Evolutionary conservation across 2,329 filamentous ascomycete species (phyloP).

Genomic region (Pyrenochaeta sp.): DNA sequence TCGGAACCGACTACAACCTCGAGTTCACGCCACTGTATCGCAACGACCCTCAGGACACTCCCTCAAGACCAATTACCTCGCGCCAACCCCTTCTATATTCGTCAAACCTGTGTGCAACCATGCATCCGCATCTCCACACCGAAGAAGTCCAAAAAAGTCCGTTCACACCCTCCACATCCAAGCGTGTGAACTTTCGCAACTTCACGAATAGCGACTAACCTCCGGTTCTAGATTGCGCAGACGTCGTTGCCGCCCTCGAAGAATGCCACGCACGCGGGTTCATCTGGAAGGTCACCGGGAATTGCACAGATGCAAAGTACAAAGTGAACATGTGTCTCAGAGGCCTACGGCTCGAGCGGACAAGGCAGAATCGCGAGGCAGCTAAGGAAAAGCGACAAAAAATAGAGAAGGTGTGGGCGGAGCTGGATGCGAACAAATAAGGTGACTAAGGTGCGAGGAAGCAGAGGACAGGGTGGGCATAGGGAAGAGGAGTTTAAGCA

Average conservation of each 20-base stretch:
- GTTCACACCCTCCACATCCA: slow-evolving; percentile 18
- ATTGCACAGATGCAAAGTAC: slow-evolving; percentile 87
- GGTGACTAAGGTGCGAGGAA: slow-evolving; percentile 1
- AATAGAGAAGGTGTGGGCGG: slow-evolving; percentile 80
- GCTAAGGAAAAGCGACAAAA: slow-evolving; percentile 73
- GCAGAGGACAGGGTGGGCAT: not conserved
- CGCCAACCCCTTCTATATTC: slow-evolving; percentile 34
- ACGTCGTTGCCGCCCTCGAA: slow-evolving; percentile 91
- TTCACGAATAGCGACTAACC: slow-evolving; percentile 2
- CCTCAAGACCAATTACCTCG: not conserved
- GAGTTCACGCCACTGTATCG: slow-evolving; percentile 15
- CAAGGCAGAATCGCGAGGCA: slow-evolving; percentile 76
- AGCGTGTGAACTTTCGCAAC: not conserved
- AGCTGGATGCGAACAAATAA: slow-evolving; percentile 74
- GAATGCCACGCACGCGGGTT: slow-evolving; percentile 95
- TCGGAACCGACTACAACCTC: slow-evolving; percentile 12
- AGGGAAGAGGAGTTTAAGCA: not conserved
- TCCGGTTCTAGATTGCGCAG: slow-evolving; percentile 79
- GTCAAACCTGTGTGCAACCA: slow-evolving; percentile 49
- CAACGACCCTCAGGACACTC: not conserved
- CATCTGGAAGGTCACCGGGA: slow-evolving; percentile 87
- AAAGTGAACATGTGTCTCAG: slow-evolving; percentile 86
- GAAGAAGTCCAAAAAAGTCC: slow-evolving; percentile 83
- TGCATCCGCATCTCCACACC: slow-evolving; percentile 98
- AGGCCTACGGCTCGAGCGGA: slow-evolving; percentile 79